Evolutionary conservation across 257 asterid species (phyloP).

Genomic region (Penstemon barbatus): DNA sequence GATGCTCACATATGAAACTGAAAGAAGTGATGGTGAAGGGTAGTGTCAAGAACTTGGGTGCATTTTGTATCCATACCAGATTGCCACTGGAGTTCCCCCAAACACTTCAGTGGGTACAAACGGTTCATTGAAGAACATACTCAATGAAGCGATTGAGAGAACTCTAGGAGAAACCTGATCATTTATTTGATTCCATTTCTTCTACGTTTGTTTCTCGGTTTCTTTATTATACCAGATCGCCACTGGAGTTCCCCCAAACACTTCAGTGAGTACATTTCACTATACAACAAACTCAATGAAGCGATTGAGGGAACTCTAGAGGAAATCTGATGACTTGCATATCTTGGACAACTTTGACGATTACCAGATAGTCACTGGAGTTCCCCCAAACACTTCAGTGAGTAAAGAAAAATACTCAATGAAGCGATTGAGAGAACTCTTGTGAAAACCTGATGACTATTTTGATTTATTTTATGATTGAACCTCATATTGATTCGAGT

Average conservation of each 20-base stretch:
- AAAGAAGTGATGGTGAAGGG: background rate
- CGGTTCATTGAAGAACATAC: background rate
- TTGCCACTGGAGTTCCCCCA: background rate
- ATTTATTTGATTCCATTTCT: background rate
- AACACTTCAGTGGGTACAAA: constrained; percentile 2
- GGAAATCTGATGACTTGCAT: background rate
- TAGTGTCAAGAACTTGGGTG: background rate
- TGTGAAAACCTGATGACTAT: constrained; percentile 4
- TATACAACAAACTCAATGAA: background rate
- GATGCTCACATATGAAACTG: too few species aligned
- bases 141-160: constrained; percentile 10
- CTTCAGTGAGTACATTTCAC: background rate
- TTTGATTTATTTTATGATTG: background rate
- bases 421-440: constrained; percentile 14
- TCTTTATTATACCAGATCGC: background rate
- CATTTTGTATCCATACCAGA: background rate
- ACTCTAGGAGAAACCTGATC: constrained; percentile 1
- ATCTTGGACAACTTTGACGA: background rate
- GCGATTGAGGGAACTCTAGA: constrained; percentile 1
- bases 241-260: constrained; percentile 6
- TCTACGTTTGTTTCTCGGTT: background rate
- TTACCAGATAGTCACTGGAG: background rate
- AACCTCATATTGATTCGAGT: background rate
- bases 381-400: constrained; percentile 20
- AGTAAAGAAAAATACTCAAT: background rate